Evolutionary conservation across 1,284 basidiomycete species (phyloP), one percentile per base, ranked within the genome.

Genomic region (Agaricales sp.): DNA sequence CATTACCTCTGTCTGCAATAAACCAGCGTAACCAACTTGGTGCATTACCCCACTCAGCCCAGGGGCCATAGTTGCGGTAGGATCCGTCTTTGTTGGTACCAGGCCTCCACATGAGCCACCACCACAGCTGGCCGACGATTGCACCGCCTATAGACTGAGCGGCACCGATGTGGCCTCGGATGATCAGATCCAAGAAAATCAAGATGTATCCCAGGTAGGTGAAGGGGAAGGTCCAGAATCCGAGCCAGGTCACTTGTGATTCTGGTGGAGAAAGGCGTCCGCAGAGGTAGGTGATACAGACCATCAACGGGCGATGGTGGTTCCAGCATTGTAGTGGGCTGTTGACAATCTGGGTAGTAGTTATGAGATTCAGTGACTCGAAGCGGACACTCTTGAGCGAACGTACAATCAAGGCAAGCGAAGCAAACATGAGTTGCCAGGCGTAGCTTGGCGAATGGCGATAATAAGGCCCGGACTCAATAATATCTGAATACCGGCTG

Each of bases 41-140:
- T 8, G 30, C 30, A 35, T 35, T 35, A n/a, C 30, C 30, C 30
- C 30, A 35, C n/a, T 35, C 30, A 11, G 30, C 30, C 30, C 30
- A 35, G 30, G 30, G 30, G 11, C 30, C 30, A 35, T 35, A n/a
- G n/a, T 8, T 8, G 8, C 30, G 8, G 30, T 35, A 35, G 11
- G 30, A 35, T 8, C 30, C 30, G 30, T 35, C 30, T 8, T 8
- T n/a, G 30, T 35, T 35, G 11, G 8, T 35, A n/a, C 30, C 30
- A 8, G 30, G 30, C 2, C 70, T 74, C 72, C 77, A 80, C 12
- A 83, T 68, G 35, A 73, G 63, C 78, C 81, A 84, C 78, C 82
- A 87, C 86, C 87, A 92, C 2, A 77, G 63, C 59, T 92, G 87
- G 0, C 87, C 90, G 1, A 82, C 74, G 37, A 89, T 69, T 18